Evolutionary conservation across 331 rosid species (phyloP).

Genomic region (Malus hybrid): DNA sequence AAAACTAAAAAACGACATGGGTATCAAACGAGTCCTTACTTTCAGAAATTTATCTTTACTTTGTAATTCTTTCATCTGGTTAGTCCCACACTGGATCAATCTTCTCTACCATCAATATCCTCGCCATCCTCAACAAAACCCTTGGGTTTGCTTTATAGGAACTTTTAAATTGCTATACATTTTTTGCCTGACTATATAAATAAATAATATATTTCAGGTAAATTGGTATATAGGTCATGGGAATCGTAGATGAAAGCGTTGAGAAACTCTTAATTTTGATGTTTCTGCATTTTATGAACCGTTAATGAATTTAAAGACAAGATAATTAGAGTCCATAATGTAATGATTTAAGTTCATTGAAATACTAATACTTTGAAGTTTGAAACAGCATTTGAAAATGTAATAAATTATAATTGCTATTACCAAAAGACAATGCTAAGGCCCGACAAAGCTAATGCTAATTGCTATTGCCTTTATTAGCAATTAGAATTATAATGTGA

Average conservation of each 20-base stretch:
- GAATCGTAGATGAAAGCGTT: neutral
- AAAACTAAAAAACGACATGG: neutral
- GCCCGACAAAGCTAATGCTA: neutral
- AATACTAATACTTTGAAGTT: neutral
- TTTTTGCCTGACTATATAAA: neutral
- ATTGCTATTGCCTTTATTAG: neutral
- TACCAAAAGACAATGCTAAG: neutral
- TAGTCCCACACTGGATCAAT: neutral
- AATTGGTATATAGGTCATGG: neutral
- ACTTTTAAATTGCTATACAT: neutral
- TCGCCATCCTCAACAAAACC: neutral
- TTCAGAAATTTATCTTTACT: neutral
- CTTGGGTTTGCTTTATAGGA: neutral
- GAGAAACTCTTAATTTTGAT: neutral
- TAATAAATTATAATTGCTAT: neutral
- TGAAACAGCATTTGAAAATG: neutral
- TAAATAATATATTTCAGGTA: neutral
- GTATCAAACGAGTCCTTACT: neutral
- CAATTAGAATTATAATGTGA: neutral
- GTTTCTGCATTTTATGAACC: neutral
- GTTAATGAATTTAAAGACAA: neutral
- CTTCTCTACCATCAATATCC: neutral
- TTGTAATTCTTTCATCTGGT: neutral
- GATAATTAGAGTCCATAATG: neutral
- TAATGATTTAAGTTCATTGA: neutral